Evolutionary conservation across 1,284 basidiomycete genomes (phyloP).

Genomic region (Cerrena zonata): DNA sequence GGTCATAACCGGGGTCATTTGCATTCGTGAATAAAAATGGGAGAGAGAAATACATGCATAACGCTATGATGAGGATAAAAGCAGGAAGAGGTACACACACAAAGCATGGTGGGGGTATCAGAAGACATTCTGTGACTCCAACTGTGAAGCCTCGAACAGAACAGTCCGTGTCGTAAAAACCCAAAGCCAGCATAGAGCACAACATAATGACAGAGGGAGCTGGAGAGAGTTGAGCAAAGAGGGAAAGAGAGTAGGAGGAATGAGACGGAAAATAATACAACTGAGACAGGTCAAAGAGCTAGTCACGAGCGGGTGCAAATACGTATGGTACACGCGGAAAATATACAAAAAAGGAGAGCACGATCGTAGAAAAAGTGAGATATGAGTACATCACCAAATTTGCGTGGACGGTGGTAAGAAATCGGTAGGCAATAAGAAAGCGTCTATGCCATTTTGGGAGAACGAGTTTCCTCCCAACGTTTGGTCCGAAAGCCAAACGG

Average conservation of each 20-base stretch:
- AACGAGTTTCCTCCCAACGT: constrained; percentile 69
- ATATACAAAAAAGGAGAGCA: background rate
- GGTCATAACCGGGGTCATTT: background rate
- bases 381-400: constrained; percentile 50
- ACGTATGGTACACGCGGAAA: background rate
- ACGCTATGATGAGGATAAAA: background rate
- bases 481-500: constrained; percentile 78
- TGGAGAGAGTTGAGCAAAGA: no score
- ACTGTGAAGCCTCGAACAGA: background rate
- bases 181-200: background rate
- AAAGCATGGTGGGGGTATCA: background rate
- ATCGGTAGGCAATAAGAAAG: constrained; percentile 70
- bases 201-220: background rate
- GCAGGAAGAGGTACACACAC: background rate
- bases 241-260: background rate
- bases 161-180: background rate
- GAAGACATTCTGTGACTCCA: background rate
- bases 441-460: constrained; percentile 75
- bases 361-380: background rate
- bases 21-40: constrained; percentile 2
- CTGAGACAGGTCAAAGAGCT: no score
- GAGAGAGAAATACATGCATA: constrained; percentile 1
- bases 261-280: background rate
- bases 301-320: no score
- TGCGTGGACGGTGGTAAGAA: constrained; percentile 64